Base-by-base conservation (phyloP, 768 basidiomycete species). In the Leccinum variicolor region DNA sequence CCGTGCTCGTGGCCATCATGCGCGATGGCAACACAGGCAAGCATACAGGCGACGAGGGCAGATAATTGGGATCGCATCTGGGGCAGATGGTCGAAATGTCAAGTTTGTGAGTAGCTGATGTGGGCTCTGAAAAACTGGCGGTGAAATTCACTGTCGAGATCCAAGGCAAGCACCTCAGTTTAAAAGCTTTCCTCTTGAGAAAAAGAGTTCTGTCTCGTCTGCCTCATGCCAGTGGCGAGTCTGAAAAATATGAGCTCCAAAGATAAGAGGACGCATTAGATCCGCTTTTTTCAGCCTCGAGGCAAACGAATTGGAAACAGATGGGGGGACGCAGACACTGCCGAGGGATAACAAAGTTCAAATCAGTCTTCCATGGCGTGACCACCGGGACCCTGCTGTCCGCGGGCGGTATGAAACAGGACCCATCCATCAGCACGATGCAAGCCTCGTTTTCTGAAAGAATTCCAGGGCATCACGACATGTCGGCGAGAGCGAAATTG, bases 221-320 rank as follows among this genome's bases (percentile, higher is more conserved):
- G 57, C 57, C 61, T 66, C 66, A 52, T 75, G 65, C 48, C 55
- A 36, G 50, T 26, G 53, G 47, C 58, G 52, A 19, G 34, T 43
- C 51, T 49, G 66, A 59, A 53, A 59, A 39, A 59, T 63, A 50
- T 50, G 65, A 64, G 50, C 46, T 39, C 43, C 23, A 19, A 39
- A 56, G 64, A 60, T 66, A 63, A 62, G 43, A 56, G 47, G 33
- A 33, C 58, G 26, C 43, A 50, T 25, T 56, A 46, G 28, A 45
- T n/a, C 10, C 13, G 29, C 50, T 45, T 51, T 77, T 75, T 78
- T 76, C 65, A 75, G 80, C 81, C 81, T 81, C 76, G 78, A 81
- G 81, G 81, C 73, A 59, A 26, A 48, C 28, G 15, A 31, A 54
- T 48, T 33, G n/a, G 53, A 25, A 56, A 53, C 36, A 10, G 3